A percentile compares a stretch with the other conserved stretches of the same genome.
Conservation (phyloP, 345 rosid species). For the Toxicodendron radicans region DNA sequence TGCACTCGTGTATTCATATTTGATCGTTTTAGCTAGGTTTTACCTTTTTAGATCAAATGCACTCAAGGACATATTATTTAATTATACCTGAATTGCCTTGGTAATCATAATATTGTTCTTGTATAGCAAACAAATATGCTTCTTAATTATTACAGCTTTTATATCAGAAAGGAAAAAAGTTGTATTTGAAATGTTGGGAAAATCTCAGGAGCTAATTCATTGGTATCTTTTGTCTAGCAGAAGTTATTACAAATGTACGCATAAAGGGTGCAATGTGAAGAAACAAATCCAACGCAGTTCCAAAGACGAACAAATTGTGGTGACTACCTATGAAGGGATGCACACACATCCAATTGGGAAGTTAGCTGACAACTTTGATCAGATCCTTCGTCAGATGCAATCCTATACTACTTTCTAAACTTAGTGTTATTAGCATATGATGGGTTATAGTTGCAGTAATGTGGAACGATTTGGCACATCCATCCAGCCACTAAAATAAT, state of each 20-base stretch:
- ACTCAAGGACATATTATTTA: no score
- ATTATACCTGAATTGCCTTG: no score
- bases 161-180: no score
- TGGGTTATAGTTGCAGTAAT: no score
- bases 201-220: neutral
- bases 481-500: no score
- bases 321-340: conserved; percentile 50
- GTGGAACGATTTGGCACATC: no score
- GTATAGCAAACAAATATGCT: neutral
- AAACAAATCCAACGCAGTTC: conserved; percentile 53
- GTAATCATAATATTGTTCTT: no score
- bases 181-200: neutral
- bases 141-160: neutral
- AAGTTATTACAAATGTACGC: conserved; percentile 50
- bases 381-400: conserved; percentile 31
- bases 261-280: conserved; percentile 47
- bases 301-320: conserved; percentile 41
- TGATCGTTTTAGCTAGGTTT: no score
- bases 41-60: no score
- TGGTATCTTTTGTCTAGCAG: conserved; percentile 21
- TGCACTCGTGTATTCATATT: no score
- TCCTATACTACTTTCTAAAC: neutral
- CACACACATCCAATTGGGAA: conserved; percentile 38
- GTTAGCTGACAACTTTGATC: conserved; percentile 33
- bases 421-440: no score